phyloP scores from a whole-genome alignment of 306 rosid species.

The Herpetospermum pedunculosum region DNA sequence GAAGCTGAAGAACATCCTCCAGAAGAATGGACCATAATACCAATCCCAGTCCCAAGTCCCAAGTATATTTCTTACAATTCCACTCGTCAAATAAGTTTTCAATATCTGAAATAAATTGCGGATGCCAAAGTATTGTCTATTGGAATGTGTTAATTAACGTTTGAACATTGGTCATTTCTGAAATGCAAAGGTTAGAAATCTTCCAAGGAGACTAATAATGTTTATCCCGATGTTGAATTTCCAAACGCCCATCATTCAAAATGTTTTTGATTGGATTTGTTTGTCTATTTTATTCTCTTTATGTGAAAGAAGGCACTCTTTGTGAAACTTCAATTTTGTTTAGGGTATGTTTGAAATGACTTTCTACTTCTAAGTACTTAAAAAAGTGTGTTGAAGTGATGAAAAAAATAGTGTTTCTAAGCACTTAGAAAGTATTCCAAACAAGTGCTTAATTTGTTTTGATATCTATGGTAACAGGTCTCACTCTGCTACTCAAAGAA shows the following conservation, averaged over 20 bases:
- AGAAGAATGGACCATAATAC: constrained; percentile 32
- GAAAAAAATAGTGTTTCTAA: too few relatives aligned
- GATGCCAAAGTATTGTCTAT: not conserved
- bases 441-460: too few relatives aligned
- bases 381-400: too few relatives aligned
- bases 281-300: not conserved
- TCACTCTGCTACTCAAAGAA: not conserved
- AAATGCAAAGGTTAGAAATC: not conserved
- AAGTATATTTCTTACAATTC: not conserved
- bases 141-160: not conserved
- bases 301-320: not conserved
- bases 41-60: not conserved
- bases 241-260: not conserved
- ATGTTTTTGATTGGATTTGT: not conserved
- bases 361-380: too few relatives aligned
- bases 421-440: too few relatives aligned
- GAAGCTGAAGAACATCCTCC: constrained; percentile 46
- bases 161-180: not conserved
- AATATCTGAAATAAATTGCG: not conserved
- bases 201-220: not conserved
- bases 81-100: not conserved
- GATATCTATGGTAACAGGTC: not conserved
- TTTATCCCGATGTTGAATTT: not conserved
- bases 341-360: too few relatives aligned
- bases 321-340: not conserved